phyloP scores from a whole-genome alignment of 169 alveolate species.

The Plasmodium yoelii region DNA sequence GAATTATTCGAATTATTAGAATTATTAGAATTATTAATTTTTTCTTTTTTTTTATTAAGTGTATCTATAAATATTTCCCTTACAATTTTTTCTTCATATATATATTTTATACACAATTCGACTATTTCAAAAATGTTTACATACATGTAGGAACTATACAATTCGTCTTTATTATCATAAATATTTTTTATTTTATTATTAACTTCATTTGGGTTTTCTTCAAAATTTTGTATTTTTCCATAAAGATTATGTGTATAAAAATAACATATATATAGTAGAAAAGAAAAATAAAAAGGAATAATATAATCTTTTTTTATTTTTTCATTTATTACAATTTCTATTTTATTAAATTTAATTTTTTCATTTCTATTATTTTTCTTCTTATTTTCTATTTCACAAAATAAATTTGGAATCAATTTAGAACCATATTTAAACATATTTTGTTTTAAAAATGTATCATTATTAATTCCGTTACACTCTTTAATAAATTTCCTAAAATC shows the following conservation, averaged over 20 bases:
- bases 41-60: background rate
- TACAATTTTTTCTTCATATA: slow-evolving; percentile 38
- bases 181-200: background rate
- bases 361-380: background rate
- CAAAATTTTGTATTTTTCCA: background rate
- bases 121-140: slow-evolving; percentile 55
- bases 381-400: background rate
- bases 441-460: background rate
- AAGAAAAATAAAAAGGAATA: background rate
- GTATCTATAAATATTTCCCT: background rate
- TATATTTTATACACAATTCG: slow-evolving; percentile 38
- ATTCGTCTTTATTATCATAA: background rate
- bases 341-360: no score
- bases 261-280: slow-evolving; percentile 1
- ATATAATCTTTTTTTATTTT: background rate
- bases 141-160: slow-evolving; percentile 6
- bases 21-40: no score
- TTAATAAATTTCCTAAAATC: background rate
- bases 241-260: background rate
- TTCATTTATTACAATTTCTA: background rate
- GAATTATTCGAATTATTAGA: no score
- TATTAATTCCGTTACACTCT: background rate
- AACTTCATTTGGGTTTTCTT: background rate
- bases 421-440: background rate
- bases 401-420: background rate